A percentile compares a stretch with the other conserved stretches of the same genome.
Evolutionary conservation across 371 early-diverging fungal species (phyloP).

Genomic region (Mycotypha africana): DNA sequence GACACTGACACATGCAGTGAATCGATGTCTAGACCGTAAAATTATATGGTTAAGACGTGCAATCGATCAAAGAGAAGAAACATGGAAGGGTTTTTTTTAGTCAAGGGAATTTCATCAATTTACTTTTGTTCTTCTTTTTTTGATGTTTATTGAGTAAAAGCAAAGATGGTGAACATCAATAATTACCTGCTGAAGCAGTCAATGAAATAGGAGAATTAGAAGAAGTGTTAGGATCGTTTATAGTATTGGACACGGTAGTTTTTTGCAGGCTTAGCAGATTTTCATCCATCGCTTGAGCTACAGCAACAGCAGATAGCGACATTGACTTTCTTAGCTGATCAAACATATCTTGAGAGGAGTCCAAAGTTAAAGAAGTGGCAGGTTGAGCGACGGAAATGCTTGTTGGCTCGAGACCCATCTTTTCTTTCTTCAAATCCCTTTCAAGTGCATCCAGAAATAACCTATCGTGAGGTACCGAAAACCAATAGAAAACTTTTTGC

Average conservation of each 20-base stretch:
- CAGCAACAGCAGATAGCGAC: conserved; percentile 32
- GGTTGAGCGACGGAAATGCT: conserved; percentile 62
- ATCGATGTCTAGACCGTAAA: no score
- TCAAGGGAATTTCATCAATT: no score
- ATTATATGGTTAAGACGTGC: no score
- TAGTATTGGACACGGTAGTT: not conserved
- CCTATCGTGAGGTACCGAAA: conserved; percentile 95
- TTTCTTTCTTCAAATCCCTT: conserved; percentile 95
- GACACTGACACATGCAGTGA: no score
- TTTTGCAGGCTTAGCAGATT: not conserved
- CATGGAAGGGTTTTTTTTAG: no score
- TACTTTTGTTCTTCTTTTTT: no score
- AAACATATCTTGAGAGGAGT: conserved; percentile 53
- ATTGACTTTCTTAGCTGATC: conserved; percentile 47
- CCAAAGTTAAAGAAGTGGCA: conserved; percentile 50
- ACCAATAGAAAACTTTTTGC: conserved; percentile 99
- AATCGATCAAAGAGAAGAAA: no score
- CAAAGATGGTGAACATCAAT: no score
- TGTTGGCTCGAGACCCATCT: conserved; percentile 74
- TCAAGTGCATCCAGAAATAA: conserved; percentile 97
- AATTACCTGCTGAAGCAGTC: no score
- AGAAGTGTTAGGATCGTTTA: no score
- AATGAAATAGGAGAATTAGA: no score
- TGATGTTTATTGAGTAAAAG: no score
- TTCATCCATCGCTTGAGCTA: conserved; percentile 23